A percentile compares a stretch with the other conserved stretches of the same genome.
phyloP scores from a whole-genome alignment of 2,329 filamentous ascomycete species.

The Talaromyces sp. region DNA sequence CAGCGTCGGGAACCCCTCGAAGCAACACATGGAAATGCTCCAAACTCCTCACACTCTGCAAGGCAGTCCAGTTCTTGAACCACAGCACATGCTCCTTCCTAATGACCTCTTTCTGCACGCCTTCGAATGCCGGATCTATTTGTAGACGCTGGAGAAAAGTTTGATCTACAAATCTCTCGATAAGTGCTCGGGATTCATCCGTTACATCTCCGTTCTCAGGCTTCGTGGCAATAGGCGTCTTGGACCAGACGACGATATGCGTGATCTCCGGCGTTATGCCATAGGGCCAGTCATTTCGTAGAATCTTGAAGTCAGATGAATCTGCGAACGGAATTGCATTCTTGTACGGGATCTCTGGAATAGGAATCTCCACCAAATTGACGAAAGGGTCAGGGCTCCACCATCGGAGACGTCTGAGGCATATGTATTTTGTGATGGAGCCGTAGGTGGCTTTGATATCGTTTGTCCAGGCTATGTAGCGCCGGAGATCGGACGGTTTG shows the following conservation, averaged over 20 bases:
- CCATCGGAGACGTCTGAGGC: conserved; percentile 55
- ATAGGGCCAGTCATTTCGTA: conserved; percentile 64
- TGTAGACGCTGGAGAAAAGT: conserved; percentile 48
- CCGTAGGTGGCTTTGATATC: conserved; percentile 55
- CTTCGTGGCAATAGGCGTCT: conserved; percentile 48
- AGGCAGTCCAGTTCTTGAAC: conserved; percentile 62
- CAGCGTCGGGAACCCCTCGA: conserved; percentile 44
- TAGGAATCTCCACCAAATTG: conserved; percentile 27
- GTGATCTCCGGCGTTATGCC: conserved; percentile 52
- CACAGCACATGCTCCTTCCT: conserved; percentile 49
- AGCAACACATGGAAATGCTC: conserved; percentile 58
- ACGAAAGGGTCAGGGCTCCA: conserved; percentile 26
- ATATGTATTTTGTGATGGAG: conserved; percentile 55
- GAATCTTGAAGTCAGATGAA: conserved; percentile 52
- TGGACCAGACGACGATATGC: conserved; percentile 58
- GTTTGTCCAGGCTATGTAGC: conserved; percentile 58
- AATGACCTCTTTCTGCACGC: conserved; percentile 31
- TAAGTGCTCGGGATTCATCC: conserved; percentile 45
- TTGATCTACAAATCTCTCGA: conserved; percentile 49
- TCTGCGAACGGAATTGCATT: conserved; percentile 54
- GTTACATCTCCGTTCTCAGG: conserved; percentile 49
- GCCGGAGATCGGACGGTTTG: conserved; percentile 55
- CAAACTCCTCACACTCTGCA: conserved; percentile 58
- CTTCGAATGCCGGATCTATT: conserved; percentile 31
- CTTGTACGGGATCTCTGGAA: conserved; percentile 38